A percentile compares a stretch with the other conserved stretches of the same genome.
Evolutionary conservation across 305 asterid genomes (phyloP).

Genomic region (Fraxinus floribunda): DNA sequence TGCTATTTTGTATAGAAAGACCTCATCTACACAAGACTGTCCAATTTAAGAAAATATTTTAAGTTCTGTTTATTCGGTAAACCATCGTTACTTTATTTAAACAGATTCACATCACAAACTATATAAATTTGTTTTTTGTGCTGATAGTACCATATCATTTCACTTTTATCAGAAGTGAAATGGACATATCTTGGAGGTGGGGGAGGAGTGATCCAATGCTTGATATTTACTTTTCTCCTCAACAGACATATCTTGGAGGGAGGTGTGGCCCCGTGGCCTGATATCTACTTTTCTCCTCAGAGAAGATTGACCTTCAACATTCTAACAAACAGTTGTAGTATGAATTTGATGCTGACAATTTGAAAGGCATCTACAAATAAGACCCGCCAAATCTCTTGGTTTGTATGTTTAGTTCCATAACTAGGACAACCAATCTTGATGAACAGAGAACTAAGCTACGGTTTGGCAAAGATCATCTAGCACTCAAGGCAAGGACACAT

Average conservation of each 20-base stretch:
- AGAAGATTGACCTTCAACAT: neutral
- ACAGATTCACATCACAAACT: neutral
- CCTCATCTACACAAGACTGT: neutral
- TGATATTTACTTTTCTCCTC: neutral
- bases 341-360: neutral
- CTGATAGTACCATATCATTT: neutral
- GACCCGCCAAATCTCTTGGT: neutral
- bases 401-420: neutral
- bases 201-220: neutral
- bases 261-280: neutral
- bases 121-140: neutral
- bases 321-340: neutral
- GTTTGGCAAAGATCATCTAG: neutral
- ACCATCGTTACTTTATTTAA: neutral
- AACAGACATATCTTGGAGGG: neutral
- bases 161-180: neutral
- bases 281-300: constrained; percentile 2
- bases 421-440: neutral
- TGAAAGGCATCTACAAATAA: neutral
- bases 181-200: neutral
- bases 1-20: neutral
- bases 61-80: neutral
- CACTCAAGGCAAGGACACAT: neutral
- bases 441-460: neutral
- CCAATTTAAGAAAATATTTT: neutral